phyloP scores from a whole-genome alignment of 2,329 filamentous ascomycete species.

The Colletotrichum sp. region DNA sequence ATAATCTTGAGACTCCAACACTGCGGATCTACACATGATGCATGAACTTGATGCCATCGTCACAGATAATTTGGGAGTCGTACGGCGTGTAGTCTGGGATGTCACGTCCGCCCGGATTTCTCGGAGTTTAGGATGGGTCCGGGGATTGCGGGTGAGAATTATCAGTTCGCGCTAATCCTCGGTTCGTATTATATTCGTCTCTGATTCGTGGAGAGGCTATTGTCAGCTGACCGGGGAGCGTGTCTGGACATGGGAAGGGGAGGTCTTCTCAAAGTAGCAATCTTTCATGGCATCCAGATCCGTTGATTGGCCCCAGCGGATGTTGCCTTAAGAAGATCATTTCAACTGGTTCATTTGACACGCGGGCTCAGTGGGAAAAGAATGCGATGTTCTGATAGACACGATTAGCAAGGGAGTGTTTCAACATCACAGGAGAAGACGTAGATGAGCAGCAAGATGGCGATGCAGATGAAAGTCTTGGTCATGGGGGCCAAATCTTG shows the following conservation, averaged over 20 bases:
- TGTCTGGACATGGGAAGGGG: background rate
- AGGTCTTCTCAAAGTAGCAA: background rate
- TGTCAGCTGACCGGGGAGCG: background rate
- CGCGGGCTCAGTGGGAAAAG: accelerated
- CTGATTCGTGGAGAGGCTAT: background rate
- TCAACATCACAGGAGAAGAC: background rate
- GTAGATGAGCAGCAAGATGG: background rate
- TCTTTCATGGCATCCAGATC: background rate
- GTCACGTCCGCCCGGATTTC: background rate
- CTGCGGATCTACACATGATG: accelerated
- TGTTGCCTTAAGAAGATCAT: background rate
- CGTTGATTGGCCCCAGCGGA: background rate
- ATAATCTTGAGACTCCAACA: background rate
- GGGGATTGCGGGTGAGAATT: background rate
- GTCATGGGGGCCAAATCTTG: background rate
- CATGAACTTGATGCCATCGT: background rate
- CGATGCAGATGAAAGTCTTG: background rate
- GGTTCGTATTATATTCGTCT: accelerated
- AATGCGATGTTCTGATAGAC: background rate
- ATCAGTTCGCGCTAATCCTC: background rate
- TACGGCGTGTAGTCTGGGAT: background rate
- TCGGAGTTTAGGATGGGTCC: background rate
- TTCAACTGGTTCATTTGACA: background rate
- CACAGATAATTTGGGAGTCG: background rate
- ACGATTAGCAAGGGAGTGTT: background rate